Evolutionary conservation across 2,329 filamentous ascomycete species (phyloP), one percentile per base, ranked within the genome.

Genomic region (Chaetomiaceae sp.): DNA sequence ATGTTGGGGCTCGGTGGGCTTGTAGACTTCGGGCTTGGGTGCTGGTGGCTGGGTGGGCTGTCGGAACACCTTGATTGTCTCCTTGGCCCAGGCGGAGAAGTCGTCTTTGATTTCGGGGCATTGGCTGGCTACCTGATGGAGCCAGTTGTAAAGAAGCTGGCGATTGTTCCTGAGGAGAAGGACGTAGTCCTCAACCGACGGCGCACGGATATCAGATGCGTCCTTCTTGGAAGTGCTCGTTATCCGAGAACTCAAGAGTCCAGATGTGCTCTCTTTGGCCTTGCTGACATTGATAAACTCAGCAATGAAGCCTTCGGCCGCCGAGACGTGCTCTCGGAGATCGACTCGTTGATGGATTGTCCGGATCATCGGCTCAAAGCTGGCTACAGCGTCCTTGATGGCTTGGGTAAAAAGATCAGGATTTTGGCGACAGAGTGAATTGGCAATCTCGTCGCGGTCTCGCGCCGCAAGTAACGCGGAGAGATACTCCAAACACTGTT

Each of bases 291-390:
- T 81, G 66, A 94, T 81, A 53, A 91, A 78, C 58, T 90, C 87
- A 5, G 80, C 78, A 20, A 91, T 65, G 62, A 94, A 90, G 9
- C 71, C 73, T 64, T 91, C 82, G 1, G 80, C 73, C 32, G 88
- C 82, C 33, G 77, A 76, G 6, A 92, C 68, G 18, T 88, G 86
- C 34, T 82, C 82, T 30, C 81, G 81, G 5, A 92, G 75, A 62
- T 91, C 85, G 21, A 90, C 78, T 2, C 80, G 79, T 49, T 87
- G 79, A 65, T 92, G 89, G 6, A 91, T 73, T 3, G 76, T 72
- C 20, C 87, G 78, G 51, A 94, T 89, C 54, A 90, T 82, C 0
- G 86, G 86, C 48, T 90, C 87, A 59, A 87, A 89, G 2, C 85
- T 84, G 0, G 77, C 73, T 5, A 90, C 79, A 0, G 76, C 68